Percentiles rank a stretch among this genome's conserved stretches.
These are phyloP conservation scores for Mycena rosella DNA, from an alignment of 768 basidiomycete species.

Conservation along the genomic window DNA sequence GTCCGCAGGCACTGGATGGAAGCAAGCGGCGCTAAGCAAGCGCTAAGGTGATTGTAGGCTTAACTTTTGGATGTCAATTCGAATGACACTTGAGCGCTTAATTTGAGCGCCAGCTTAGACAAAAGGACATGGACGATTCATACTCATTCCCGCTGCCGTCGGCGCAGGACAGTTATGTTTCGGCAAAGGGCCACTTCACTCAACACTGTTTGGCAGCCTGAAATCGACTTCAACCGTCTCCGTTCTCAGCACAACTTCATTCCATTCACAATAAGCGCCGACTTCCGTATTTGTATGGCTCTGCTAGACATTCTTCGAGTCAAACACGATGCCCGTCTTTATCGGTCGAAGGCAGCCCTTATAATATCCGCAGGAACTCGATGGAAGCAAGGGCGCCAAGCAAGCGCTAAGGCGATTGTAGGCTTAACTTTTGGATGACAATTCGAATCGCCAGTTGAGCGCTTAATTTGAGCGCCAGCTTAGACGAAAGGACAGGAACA, in stretches of 20 bases:
- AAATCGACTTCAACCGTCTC: conserved; percentile 5
- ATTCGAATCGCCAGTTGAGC: conserved; percentile 6
- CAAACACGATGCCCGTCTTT: neutral
- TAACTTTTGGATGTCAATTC: conserved; percentile 6
- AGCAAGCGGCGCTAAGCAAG: too few relatives aligned
- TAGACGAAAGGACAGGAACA: conserved; percentile 10
- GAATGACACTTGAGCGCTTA: conserved; percentile 9
- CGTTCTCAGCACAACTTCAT: conserved; percentile 6
- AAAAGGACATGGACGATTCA: conserved; percentile 12
- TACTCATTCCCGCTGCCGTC: conserved; percentile 12
- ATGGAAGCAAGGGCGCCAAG: too few relatives aligned
- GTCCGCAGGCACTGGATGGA: too few relatives aligned
- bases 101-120: neutral
- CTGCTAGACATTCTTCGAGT: too few relatives aligned
- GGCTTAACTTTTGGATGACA: neutral
- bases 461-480: conserved; percentile 12
- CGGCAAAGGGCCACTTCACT: conserved; percentile 6
- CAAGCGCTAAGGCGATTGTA: too few relatives aligned
- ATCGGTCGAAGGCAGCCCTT: too few relatives aligned
- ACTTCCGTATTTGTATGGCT: conserved; percentile 4
- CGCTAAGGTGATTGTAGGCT: neutral
- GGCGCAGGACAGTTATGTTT: conserved; percentile 9
- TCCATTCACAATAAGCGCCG: conserved; percentile 8
- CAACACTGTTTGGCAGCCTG: neutral
- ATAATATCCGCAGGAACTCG: too few relatives aligned